Conservation (phyloP, 2,329 filamentous ascomycete species). For the Emericellopsis atlantica region DNA sequence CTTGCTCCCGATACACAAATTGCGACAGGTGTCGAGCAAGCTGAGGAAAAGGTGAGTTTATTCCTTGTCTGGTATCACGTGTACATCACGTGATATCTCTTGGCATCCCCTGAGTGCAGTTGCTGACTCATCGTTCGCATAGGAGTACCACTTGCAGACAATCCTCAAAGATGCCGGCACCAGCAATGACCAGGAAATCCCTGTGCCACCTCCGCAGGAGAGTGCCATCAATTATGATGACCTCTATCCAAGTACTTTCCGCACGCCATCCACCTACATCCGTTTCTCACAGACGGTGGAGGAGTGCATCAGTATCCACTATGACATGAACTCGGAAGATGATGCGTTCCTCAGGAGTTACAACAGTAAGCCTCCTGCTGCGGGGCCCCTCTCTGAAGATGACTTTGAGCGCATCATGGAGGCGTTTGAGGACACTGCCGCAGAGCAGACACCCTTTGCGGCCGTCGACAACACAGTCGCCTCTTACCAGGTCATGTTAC, state of each 20-base stretch:
- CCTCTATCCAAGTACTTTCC: slow-evolving; percentile 69
- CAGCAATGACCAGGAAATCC: slow-evolving; percentile 48
- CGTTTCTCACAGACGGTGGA: slow-evolving; percentile 97
- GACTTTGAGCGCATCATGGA: slow-evolving; percentile 91
- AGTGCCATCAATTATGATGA: slow-evolving; percentile 72
- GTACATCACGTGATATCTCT: slow-evolving; percentile 29
- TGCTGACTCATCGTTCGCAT: slow-evolving; percentile 5
- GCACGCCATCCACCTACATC: slow-evolving; percentile 85
- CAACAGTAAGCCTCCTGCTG: slow-evolving; percentile 61
- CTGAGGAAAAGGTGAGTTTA: slow-evolving; percentile 85
- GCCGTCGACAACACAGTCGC: slow-evolving; percentile 81
- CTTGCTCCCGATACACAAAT: slow-evolving; percentile 75
- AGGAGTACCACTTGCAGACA: slow-evolving; percentile 94
- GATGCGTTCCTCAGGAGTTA: slow-evolving; percentile 71
- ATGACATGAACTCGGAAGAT: slow-evolving; percentile 92
- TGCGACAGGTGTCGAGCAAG: slow-evolving; percentile 92
- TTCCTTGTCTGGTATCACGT: slow-evolving; percentile 33
- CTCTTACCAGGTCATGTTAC: slow-evolving; percentile 63
- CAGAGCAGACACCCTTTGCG: slow-evolving; percentile 76
- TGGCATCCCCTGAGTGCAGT: not conserved
- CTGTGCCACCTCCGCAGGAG: slow-evolving; percentile 51
- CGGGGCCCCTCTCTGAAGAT: slow-evolving; percentile 66
- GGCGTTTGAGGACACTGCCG: slow-evolving; percentile 81
- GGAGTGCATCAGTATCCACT: slow-evolving; percentile 79
- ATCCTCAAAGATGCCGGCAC: slow-evolving; percentile 48